Conservation (phyloP, 768 basidiomycete genomes). For the Termitomyces sp. region DNA sequence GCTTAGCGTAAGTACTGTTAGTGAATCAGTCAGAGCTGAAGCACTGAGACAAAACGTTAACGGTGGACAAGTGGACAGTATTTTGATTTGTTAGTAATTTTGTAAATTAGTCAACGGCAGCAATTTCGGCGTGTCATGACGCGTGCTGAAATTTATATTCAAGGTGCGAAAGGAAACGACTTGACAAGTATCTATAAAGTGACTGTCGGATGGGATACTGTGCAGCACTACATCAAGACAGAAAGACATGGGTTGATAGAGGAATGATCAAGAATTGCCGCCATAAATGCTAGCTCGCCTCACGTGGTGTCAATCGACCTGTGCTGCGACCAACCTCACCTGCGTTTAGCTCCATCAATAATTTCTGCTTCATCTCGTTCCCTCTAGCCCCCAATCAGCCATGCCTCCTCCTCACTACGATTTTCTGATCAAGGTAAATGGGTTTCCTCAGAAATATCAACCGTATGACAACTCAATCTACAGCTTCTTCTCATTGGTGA, state of each 20-base stretch:
- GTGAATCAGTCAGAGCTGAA: background rate
- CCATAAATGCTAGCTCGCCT: background rate
- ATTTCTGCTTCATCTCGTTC: conserved; percentile 1
- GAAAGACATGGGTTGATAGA: background rate
- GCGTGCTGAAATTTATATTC: too few relatives aligned
- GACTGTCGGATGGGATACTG: background rate
- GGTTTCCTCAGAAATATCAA: background rate
- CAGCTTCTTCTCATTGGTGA: conserved; percentile 94
- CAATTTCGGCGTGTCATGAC: background rate
- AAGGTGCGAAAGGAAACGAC: background rate
- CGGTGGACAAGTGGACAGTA: background rate
- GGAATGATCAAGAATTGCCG: too few relatives aligned
- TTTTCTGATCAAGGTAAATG: conserved; percentile 87
- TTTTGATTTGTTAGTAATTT: background rate
- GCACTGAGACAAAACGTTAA: background rate
- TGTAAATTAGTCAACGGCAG: background rate
- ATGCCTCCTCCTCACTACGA: conserved; percentile 97
- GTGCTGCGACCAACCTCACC: conserved; percentile 8
- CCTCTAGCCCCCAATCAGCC: conserved; percentile 5
- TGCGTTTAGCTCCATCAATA: background rate
- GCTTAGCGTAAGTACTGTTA: background rate
- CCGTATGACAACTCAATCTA: background rate
- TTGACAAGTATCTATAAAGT: background rate
- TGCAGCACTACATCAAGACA: background rate
- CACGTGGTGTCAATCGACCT: conserved; percentile 1